A percentile compares a stretch with the other conserved stretches of the same genome.
These are phyloP conservation scores for Cordyceps fumosorosea DNA, from an alignment of 2,329 filamentous ascomycete genomes.

Conservation along the genomic window DNA sequence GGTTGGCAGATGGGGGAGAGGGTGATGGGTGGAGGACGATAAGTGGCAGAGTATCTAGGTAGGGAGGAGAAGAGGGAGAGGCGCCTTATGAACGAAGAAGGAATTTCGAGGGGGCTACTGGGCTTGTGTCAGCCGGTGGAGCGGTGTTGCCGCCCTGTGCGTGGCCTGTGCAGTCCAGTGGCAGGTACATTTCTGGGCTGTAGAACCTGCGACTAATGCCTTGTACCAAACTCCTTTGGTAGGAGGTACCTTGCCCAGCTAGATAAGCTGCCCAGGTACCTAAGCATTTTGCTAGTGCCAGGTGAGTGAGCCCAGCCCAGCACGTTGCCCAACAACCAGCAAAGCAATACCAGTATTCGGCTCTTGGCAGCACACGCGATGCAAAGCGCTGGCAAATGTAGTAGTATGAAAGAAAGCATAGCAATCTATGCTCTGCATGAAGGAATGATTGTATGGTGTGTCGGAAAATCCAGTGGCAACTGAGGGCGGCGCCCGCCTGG, in stretches of 20 bases:
- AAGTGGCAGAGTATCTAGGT: constrained; percentile 14
- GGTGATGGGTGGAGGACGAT: constrained; percentile 16
- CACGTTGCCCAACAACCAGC: not conserved
- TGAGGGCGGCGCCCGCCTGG: not conserved
- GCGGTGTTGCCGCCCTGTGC: constrained; percentile 15
- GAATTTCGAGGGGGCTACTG: constrained; percentile 18
- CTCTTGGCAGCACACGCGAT: not conserved
- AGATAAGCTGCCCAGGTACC: not conserved
- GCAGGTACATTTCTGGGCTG: not conserved
- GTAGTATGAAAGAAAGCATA: not conserved
- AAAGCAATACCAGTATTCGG: too few relatives aligned
- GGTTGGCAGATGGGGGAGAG: constrained; percentile 13
- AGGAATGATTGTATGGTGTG: not conserved
- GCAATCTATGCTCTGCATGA: not conserved
- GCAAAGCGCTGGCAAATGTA: not conserved
- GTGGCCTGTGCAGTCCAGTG: constrained; percentile 14
- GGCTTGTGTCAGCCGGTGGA: constrained; percentile 7
- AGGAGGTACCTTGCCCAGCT: not conserved
- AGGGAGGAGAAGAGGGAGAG: constrained; percentile 17
- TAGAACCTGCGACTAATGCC: not conserved
- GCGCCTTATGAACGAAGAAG: constrained; percentile 15
- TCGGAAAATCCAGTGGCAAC: not conserved
- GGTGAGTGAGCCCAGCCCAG: too few relatives aligned
- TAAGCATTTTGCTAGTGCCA: too few relatives aligned
- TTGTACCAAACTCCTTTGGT: not conserved